Evolutionary conservation across 108 stramenopile genomes (phyloP).

Genomic region (Fragilaria crotonensis): DNA sequence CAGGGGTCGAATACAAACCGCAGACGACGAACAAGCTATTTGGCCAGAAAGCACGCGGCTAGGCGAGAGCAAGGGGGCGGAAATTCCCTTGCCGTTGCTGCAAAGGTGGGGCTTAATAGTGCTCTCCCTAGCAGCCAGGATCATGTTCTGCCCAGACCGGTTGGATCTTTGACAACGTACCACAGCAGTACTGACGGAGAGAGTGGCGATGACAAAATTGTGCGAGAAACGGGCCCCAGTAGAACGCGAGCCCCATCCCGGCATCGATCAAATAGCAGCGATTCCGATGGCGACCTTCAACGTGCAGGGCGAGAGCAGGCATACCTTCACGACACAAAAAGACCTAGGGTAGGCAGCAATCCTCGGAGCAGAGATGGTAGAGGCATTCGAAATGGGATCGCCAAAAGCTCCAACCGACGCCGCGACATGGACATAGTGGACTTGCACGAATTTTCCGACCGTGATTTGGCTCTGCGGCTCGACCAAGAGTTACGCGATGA

Average conservation of each 20-base stretch:
- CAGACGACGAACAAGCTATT: slow-evolving; percentile 4
- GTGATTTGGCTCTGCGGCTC: not conserved
- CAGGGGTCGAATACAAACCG: slow-evolving; percentile 13
- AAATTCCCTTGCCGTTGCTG: not conserved
- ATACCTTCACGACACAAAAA: too few species aligned
- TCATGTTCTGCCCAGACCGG: not conserved
- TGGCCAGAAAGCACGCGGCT: not conserved
- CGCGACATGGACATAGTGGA: not conserved
- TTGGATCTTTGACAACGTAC: slow-evolving; percentile 7
- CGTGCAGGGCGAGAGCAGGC: not conserved
- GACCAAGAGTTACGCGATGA: not conserved
- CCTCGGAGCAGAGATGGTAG: not conserved
- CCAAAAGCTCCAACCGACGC: not conserved
- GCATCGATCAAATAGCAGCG: too few species aligned
- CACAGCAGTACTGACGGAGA: not conserved
- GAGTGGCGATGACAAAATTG: not conserved
- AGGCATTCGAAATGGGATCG: not conserved
- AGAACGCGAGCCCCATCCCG: not conserved
- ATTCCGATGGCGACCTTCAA: not conserved
- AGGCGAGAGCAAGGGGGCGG: not conserved
- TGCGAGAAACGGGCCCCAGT: not conserved
- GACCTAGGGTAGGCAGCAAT: too few species aligned
- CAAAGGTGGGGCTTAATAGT: not conserved
- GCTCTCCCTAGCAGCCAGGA: not conserved
- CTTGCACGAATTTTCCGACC: not conserved